phyloP scores from a whole-genome alignment of 1,284 basidiomycete species.

The Fomes fomentarius region DNA sequence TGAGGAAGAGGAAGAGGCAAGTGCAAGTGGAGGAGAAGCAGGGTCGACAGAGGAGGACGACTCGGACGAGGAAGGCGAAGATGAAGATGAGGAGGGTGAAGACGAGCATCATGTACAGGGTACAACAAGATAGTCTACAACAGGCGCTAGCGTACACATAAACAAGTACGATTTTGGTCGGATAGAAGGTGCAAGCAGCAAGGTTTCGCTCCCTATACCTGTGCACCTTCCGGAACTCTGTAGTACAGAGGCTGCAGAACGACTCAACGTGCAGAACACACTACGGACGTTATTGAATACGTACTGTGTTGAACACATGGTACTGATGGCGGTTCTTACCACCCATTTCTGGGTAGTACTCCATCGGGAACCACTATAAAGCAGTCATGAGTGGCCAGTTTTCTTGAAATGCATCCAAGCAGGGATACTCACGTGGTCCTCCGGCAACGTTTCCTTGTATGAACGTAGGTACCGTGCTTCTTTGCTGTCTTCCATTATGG shows the following conservation, averaged over 20 bases:
- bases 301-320: slow-evolving; percentile 73
- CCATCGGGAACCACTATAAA: slow-evolving; percentile 75
- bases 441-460: slow-evolving; percentile 66
- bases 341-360: slow-evolving; percentile 62
- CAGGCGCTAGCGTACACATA: slow-evolving; percentile 14
- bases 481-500: slow-evolving; percentile 60
- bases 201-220: slow-evolving; percentile 38
- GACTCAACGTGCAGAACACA: background rate
- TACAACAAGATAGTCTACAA: slow-evolving; percentile 25
- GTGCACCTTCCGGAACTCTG: slow-evolving; percentile 54
- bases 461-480: slow-evolving; percentile 69
- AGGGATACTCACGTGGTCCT: slow-evolving; percentile 54
- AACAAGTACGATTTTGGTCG: background rate
- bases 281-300: slow-evolving; percentile 27
- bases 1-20: slow-evolving; percentile 33
- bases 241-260: slow-evolving; percentile 66
- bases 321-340: slow-evolving; percentile 75
- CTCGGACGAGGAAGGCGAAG: slow-evolving; percentile 36
- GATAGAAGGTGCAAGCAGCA: background rate
- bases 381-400: background rate
- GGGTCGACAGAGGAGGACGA: slow-evolving; percentile 31
- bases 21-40: slow-evolving; percentile 38
- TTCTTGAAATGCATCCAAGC: background rate
- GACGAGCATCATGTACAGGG: slow-evolving; percentile 23
- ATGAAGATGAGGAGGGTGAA: slow-evolving; percentile 28